Evolutionary conservation across 495 filamentous ascomycete genomes (phyloP).

Genomic region (Hyaloscypha hepaticicola): DNA sequence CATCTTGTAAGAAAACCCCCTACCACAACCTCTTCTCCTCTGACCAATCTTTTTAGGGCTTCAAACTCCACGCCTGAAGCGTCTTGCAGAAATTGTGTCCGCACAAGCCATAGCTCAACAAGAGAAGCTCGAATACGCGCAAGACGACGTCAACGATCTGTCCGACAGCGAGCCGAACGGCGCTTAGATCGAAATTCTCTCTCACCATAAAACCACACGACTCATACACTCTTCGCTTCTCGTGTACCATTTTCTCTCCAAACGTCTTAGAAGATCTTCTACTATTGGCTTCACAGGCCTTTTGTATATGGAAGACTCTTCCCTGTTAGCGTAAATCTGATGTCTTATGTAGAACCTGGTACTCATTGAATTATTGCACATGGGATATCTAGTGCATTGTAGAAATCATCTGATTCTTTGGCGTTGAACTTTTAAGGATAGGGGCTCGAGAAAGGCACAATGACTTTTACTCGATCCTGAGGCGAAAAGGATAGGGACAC

Average conservation of each 20-base stretch:
- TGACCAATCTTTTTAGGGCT: slow-evolving; percentile 60
- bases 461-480: slow-evolving; percentile 18
- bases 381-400: slow-evolving; percentile 30
- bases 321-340: slow-evolving; percentile 30
- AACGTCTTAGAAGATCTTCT: slow-evolving; percentile 25
- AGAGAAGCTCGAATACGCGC: slow-evolving; percentile 67
- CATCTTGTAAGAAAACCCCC: slow-evolving; percentile 65
- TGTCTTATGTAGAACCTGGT: slow-evolving; percentile 23
- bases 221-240: slow-evolving; percentile 25
- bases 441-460: slow-evolving; percentile 19
- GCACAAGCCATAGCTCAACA: slow-evolving; percentile 93
- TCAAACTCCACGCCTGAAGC: slow-evolving; percentile 91
- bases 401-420: slow-evolving; percentile 19
- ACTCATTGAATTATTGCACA: slow-evolving; percentile 20
- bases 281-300: slow-evolving; percentile 25
- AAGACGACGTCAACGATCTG: slow-evolving; percentile 26
- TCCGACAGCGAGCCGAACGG: slow-evolving; percentile 30
- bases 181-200: slow-evolving; percentile 12
- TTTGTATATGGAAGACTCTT: slow-evolving; percentile 32
- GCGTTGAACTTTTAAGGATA: slow-evolving; percentile 31
- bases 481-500: slow-evolving; percentile 12
- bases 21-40: slow-evolving; percentile 22
- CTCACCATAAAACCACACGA: slow-evolving; percentile 1
- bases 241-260: slow-evolving; percentile 31
- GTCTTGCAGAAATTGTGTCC: slow-evolving; percentile 95